Base-by-base conservation (phyloP, 176 grass and related monocot genomes). In the Avena eriantha region DNA sequence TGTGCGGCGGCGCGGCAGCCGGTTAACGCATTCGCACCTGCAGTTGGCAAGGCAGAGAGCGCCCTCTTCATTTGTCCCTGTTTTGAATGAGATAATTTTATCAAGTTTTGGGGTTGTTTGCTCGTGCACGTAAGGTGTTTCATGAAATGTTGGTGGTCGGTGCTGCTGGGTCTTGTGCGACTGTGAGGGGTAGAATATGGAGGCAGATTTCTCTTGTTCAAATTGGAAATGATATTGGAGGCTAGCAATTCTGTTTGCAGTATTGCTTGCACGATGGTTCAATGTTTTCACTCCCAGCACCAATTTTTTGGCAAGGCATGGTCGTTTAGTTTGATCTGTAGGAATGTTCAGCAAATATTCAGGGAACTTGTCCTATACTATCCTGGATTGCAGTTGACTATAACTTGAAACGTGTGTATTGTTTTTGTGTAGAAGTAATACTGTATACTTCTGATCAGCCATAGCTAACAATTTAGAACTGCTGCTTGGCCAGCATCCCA, bases 351-450 rank as follows among this genome's bases (percentile, higher is more conserved):
- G 6, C 0, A 73, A 74, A 26, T 16, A 48, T 4, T 74, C 22
- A 29, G 45, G 23, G 16, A 31, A 18, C 22, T 31, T 75, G 0
- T 18, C 23, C 47, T 0, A 10, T 18, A 23, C 14, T 29, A 5
- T 29, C 46, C 12, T 10, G 7, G 6, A 29, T 10, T 26, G 7
- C 23, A 50, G 72, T 5, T 75, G 46, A 4, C 17, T 50, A 31
- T 51, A 75, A 17, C 14, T 31, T 2, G 15, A 18, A 51, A 51
- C 13, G 0, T 51, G 46, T 51, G 23, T 17, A 6, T 9, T 50
- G 21, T 46, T 74, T 74, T 64, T 64, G 57, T 60, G 58, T 60
- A 60, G n/a, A 60, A 59, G 18, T n/a, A 19, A 73, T 47, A 46
- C 21, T 34, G 17, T 70, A 71, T 24, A 16, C 63, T 73, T 73